phyloP scores from a whole-genome alignment of 371 early-diverging fungal genomes.

The Syncephalastrum contaminatum region DNA sequence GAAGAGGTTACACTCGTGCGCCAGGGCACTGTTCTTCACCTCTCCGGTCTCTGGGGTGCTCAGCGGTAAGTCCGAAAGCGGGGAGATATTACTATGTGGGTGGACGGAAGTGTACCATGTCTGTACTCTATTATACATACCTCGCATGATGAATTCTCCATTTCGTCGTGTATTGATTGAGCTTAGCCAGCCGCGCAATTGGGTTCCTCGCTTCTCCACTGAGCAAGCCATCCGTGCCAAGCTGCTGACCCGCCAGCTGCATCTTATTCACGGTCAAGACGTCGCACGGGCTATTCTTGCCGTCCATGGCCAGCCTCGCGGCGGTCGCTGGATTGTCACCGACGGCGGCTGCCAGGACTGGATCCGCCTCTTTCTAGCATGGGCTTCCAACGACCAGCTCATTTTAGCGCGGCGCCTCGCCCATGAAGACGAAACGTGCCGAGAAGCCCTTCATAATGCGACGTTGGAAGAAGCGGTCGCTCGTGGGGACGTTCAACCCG shows the following conservation, averaged over 20 bases:
- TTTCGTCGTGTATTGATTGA: too few relatives aligned
- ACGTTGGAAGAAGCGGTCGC: conserved; percentile 30
- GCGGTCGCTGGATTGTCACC: conserved; percentile 44
- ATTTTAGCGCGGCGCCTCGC: conserved; percentile 24
- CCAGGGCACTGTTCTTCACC: conserved; percentile 42
- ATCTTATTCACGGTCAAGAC: conserved; percentile 48
- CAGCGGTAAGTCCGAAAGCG: conserved; percentile 25
- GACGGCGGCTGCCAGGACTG: conserved; percentile 45
- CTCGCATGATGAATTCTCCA: too few relatives aligned
- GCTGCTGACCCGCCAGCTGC: conserved; percentile 35
- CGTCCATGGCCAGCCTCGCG: conserved; percentile 23
- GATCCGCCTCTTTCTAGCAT: conserved; percentile 35
- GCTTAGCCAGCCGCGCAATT: conserved; percentile 39
- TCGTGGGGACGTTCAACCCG: conserved; percentile 27
- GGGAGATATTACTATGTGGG: neutral
- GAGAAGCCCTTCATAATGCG: conserved; percentile 22
- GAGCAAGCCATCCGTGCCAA: conserved; percentile 32
- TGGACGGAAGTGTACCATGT: too few relatives aligned
- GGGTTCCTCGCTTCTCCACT: conserved; percentile 41
- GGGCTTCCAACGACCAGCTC: conserved; percentile 40
- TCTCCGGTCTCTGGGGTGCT: conserved; percentile 45
- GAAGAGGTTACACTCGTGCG: conserved; percentile 26
- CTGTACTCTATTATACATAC: too few relatives aligned
- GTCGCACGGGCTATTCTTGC: conserved; percentile 43
- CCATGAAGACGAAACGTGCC: conserved; percentile 20